These are phyloP conservation scores for Baorangia bicolor DNA, from an alignment of 768 basidiomycete genomes.

Conservation along the genomic window DNA sequence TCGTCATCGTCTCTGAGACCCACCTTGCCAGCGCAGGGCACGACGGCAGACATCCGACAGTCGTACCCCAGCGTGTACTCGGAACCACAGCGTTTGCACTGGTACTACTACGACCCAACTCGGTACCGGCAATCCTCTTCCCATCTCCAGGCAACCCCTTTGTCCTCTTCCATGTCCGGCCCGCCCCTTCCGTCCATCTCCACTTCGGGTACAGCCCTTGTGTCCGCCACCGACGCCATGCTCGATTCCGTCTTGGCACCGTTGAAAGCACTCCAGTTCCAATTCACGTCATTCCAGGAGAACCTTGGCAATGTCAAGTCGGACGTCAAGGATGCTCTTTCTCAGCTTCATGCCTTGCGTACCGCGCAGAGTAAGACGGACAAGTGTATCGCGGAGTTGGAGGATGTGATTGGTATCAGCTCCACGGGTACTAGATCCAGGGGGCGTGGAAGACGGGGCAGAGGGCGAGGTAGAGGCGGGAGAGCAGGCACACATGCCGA, in stretches of 20 bases:
- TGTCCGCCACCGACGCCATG: neutral
- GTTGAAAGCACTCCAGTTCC: constrained; percentile 9
- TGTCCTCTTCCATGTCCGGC: neutral
- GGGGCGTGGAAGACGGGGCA: neutral
- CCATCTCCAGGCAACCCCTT: neutral
- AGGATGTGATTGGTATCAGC: constrained; percentile 13
- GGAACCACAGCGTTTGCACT: neutral
- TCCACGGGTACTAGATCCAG: neutral
- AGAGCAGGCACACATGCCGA: neutral
- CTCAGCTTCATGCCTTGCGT: constrained; percentile 15
- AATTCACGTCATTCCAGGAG: constrained; percentile 16
- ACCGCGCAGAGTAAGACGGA: constrained; percentile 13
- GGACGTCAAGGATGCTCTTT: constrained; percentile 16
- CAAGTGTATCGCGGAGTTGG: constrained; percentile 8
- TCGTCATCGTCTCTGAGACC: neutral
- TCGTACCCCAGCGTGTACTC: neutral
- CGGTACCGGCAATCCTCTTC: neutral
- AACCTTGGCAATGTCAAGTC: constrained; percentile 3
- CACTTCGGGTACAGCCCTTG: neutral
- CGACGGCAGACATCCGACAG: too few species aligned
- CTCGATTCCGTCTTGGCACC: neutral
- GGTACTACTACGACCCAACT: constrained; percentile 1
- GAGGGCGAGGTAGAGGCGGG: neutral
- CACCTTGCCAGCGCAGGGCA: neutral
- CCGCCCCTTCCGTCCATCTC: neutral